Base-by-base conservation (phyloP, 2,329 filamentous ascomycete species). In the Cytospora piceae region DNA sequence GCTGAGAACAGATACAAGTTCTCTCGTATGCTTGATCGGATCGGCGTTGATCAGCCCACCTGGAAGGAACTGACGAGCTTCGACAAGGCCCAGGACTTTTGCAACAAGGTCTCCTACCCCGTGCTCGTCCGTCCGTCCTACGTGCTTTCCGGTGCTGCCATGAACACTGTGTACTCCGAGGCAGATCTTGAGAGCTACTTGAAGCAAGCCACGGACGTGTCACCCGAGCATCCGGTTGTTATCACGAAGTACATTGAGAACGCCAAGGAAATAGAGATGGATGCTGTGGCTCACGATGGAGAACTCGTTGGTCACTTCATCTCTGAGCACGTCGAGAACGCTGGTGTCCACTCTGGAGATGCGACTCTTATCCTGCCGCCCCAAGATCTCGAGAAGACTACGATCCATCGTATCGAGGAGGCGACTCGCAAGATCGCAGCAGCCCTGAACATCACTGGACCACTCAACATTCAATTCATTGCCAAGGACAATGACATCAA, bases 171-270 rank as follows among this genome's bases (percentile, higher is more conserved):
- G 42, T 98, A 98, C 82, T 97, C 94, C 0, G 89, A 96, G 81
- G 91, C 94, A 75, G 95, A 98, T 76, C 82, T 99, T 66, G 91
- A 92, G 72, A 90, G 85, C 73, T 98, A 96, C 78, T 84, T 99
- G 54, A 87, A 91, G 70, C 94, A 98, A 79, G 95, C 95, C 62
- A 92, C 87, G 8, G 94, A 96, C 70, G 95, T 99, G 56, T 98
- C 95, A 7, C 89, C 92, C 69, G 94, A 98, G 69, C 92, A 98
- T 77, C 95, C 95, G 0, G 95, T 99, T 14, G 95, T 99, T 68
- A 98, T 99, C 74, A 98, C 94, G 68, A 99, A 99, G 82, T 99
- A 98, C 80, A 98, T 99, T 71, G 95, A 99, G 82, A 95, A 96
- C 71, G 95, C 95, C 70, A 98, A 99, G 83, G 95, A 99, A 78